Base-by-base conservation (phyloP, 2,329 filamentous ascomycete species). In the Botrytis aclada region DNA sequence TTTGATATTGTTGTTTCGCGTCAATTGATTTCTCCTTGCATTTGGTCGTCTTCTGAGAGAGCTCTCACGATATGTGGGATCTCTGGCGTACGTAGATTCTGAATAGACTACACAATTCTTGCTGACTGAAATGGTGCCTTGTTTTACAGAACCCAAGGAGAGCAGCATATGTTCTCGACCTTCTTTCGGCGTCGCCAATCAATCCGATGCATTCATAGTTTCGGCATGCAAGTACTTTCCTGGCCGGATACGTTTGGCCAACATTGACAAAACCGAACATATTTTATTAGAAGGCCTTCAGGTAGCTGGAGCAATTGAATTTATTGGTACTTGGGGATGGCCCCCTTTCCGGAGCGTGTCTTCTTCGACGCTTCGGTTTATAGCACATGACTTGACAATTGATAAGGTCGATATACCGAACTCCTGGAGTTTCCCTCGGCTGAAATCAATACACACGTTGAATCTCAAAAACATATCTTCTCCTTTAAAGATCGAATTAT, bases 161-260 rank as follows among this genome's bases (percentile, higher is more conserved):
- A 1, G 25, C n/a, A 39, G 1, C 1, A n/a, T 18, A 10, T 41
- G 58, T 39, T 61, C 32, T 61, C n/a, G 0, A 8, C 32, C n/a
- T 29, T 8, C 1, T 0, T 8, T 56, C 6, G 0, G 4, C 0
- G n/a, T 9, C 3, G 9, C 3, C 2, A n/a, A 56, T 29, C 51
- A 56, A 56, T n/a, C 51, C 14, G 1, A 8, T 29, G 14, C 51
- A 56, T 56, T 7, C 51, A 3, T 0, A 32, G 51, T 56, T 1
- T 56, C n/a, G 0, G 14, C 51, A 32, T 56, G n/a, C 51, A 56
- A 18, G 18, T 56, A 29, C 51, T 8, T 56, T 3, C 25, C 25
- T 54, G 47, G 25, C 10, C 22, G 43, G 6, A n/a, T n/a, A n/a
- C n/a, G n/a, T n/a, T n/a, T n/a, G 6, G 39, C 39, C 39, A 12